These are phyloP conservation scores for Naematelia aurantialba DNA, from an alignment of 768 basidiomycete genomes.

Conservation along the genomic window DNA sequence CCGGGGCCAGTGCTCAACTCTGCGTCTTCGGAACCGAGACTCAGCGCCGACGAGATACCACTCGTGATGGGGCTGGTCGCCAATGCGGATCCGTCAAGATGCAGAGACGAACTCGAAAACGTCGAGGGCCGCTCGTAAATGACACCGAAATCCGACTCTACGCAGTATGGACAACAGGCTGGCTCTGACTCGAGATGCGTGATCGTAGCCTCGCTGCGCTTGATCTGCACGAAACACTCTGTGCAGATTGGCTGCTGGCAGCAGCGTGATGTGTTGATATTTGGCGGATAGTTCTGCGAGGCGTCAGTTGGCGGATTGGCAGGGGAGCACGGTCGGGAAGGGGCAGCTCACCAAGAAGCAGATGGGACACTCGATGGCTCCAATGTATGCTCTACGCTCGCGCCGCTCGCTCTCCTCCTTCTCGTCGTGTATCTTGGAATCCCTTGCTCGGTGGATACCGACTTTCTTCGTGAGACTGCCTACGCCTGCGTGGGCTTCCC, in stretches of 20 bases:
- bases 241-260: constrained; percentile 99
- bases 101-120: constrained; percentile 8
- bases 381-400: constrained; percentile 76
- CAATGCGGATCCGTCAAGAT: constrained; percentile 16
- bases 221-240: constrained; percentile 99
- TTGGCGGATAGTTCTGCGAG: constrained; percentile 86
- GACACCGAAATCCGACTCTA: constrained; percentile 94
- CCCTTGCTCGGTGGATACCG: constrained; percentile 14
- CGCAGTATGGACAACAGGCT: constrained; percentile 94
- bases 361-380: constrained; percentile 91
- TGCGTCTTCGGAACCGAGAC: constrained; percentile 23
- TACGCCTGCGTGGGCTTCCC: neutral
- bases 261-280: constrained; percentile 95
- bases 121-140: constrained; percentile 65
- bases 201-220: constrained; percentile 87
- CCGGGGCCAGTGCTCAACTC: constrained; percentile 35
- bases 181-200: constrained; percentile 96
- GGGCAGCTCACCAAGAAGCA: constrained; percentile 78
- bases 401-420: constrained; percentile 49
- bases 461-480: constrained; percentile 6
- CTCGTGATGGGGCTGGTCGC: constrained; percentile 28
- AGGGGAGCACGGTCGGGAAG: neutral
- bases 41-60: constrained; percentile 32
- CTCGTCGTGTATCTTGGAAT: constrained; percentile 19
- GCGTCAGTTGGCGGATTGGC: neutral